phyloP scores from a whole-genome alignment of 1,139 yeast species.

The Ogataea hybrid region DNA sequence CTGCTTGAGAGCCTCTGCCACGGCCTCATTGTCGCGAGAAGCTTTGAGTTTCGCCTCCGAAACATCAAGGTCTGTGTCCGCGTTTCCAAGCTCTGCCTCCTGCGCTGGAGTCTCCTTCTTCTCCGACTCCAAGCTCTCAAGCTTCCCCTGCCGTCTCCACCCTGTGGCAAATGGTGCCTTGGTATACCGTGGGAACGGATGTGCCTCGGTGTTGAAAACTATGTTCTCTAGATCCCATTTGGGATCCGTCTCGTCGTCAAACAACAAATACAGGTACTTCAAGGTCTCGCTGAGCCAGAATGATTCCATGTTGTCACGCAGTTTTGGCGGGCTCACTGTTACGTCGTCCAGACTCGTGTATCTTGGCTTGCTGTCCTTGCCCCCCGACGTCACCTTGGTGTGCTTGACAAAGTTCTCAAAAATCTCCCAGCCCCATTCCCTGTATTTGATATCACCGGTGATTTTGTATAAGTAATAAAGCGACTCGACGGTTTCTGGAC shows the following conservation, averaged over 20 bases:
- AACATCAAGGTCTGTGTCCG: constrained; percentile 3
- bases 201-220: constrained; percentile 92
- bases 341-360: constrained; percentile 73
- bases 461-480: constrained; percentile 76
- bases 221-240: constrained; percentile 41
- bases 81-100: background rate
- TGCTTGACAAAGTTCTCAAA: constrained; percentile 67
- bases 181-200: constrained; percentile 77
- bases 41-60: constrained; percentile 16
- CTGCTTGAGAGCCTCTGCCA: constrained; percentile 25
- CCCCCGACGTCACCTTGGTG: constrained; percentile 51
- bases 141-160: constrained; percentile 39
- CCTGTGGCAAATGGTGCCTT: constrained; percentile 60
- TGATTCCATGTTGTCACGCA: constrained; percentile 79
- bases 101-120: background rate
- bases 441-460: constrained; percentile 77
- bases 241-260: constrained; percentile 64
- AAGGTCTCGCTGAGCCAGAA: constrained; percentile 95
- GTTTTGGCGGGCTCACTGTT: constrained; percentile 46
- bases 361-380: constrained; percentile 42
- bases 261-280: constrained; percentile 80
- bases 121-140: constrained; percentile 1
- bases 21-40: constrained; percentile 19
- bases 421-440: constrained; percentile 90
- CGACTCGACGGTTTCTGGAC: constrained; percentile 95